Conservation (phyloP, 257 asterid species). For the Solanum pinnatisectum region DNA sequence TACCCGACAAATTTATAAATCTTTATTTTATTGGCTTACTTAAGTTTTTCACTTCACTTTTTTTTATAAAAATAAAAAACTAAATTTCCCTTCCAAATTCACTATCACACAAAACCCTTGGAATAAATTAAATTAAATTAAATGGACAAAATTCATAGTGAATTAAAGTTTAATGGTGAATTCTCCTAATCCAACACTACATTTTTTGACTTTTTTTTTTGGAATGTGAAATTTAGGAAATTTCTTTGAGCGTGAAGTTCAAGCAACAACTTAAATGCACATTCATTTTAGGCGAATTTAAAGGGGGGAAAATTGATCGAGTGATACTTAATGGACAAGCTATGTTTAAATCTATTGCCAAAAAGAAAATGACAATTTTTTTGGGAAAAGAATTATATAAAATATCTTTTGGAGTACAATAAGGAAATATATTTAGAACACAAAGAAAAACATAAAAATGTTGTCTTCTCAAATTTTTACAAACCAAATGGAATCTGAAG, state of each 20-base stretch:
- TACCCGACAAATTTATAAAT: background rate
- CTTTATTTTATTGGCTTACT: background rate
- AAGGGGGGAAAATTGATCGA: too few species aligned
- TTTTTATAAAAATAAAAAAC: background rate
- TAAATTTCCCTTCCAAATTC: background rate
- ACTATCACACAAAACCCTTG: background rate
- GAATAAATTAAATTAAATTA: background rate
- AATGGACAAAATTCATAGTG: background rate
- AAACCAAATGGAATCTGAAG: too few species aligned
- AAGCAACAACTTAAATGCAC: too few species aligned
- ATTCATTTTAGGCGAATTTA: too few species aligned
- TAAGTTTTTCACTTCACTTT: background rate
- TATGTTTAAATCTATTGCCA: too few species aligned
- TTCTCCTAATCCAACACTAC: background rate
- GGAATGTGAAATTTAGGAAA: background rate
- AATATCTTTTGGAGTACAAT: too few species aligned
- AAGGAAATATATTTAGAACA: too few species aligned
- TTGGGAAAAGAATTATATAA: too few species aligned
- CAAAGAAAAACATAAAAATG: too few species aligned
- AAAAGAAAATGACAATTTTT: too few species aligned
- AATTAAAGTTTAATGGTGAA: background rate
- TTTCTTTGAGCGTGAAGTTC: background rate
- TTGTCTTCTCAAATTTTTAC: too few species aligned
- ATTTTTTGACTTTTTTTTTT: background rate
- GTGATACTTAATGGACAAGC: too few species aligned